Evolutionary conservation across 805 yeast genomes (phyloP).

Genomic region (Ogataea nitratoaversa): DNA sequence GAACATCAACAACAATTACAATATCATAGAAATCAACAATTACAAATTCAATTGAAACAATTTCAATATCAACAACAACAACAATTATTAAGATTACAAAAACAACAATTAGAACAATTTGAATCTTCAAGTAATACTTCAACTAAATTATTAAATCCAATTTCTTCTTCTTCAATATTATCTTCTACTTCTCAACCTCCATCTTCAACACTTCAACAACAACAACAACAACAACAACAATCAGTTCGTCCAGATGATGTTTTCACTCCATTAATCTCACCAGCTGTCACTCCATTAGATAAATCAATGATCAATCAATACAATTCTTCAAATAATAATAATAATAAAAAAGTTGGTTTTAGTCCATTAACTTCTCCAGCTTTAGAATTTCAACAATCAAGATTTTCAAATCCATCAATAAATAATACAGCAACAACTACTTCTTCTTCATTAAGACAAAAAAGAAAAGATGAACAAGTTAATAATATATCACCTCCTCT

Average conservation of each 20-base stretch:
- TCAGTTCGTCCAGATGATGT: slow-evolving; percentile 52
- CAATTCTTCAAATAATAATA: too few species aligned
- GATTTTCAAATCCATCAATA: too few species aligned
- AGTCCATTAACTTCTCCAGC: slow-evolving; percentile 69
- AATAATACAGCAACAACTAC: slow-evolving; percentile 8
- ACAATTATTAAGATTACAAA: not conserved
- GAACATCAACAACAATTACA: slow-evolving; percentile 4
- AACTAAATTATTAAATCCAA: too few species aligned
- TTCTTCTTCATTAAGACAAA: slow-evolving; percentile 22
- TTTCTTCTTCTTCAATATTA: not conserved
- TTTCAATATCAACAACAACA: slow-evolving; percentile 12
- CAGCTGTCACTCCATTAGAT: slow-evolving; percentile 66
- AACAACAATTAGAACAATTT: slow-evolving; percentile 4
- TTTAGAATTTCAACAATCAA: slow-evolving; percentile 41
- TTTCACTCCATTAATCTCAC: slow-evolving; percentile 75
- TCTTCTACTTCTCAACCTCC: slow-evolving; percentile 7
- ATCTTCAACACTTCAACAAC: not conserved
- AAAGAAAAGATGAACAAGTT: slow-evolving; percentile 25
- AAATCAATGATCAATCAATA: slow-evolving; percentile 12
- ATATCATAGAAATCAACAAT: slow-evolving; percentile 8
- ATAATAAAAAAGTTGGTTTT: slow-evolving; percentile 23
- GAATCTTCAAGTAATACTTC: not conserved
- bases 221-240: slow-evolving; percentile 1
- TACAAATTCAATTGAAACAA: slow-evolving; percentile 18
- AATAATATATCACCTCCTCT: slow-evolving; percentile 18